Percentiles rank a stretch among this genome's conserved stretches.
Evolutionary conservation across 768 basidiomycete species (phyloP).

Genomic region (Mycena amicta): DNA sequence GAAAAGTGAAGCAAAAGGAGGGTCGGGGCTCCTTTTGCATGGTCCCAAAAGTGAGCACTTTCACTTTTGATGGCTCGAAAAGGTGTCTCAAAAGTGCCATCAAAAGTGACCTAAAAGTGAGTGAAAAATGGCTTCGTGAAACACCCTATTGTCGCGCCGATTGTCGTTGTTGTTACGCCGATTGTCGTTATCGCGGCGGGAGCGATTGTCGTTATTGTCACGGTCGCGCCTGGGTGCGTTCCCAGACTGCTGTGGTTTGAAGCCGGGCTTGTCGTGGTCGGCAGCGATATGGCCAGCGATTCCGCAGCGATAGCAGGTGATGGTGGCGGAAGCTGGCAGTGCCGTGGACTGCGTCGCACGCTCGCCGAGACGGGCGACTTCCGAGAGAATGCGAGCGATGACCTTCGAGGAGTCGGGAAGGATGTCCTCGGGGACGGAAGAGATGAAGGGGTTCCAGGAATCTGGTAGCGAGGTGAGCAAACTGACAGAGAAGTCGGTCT

Average conservation of each 20-base stretch:
- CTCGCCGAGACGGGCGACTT: neutral
- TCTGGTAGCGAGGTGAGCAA: constrained; percentile 27
- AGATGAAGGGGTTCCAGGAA: constrained; percentile 14
- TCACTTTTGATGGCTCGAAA: neutral
- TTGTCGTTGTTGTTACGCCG: too few relatives aligned
- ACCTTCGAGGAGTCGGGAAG: constrained; percentile 4
- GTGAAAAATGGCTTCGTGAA: neutral
- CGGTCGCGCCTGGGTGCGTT: too few relatives aligned
- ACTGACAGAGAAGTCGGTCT: constrained; percentile 26
- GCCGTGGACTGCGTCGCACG: neutral
- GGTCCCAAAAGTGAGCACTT: neutral
- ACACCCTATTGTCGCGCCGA: neutral
- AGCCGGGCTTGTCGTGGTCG: too few relatives aligned
- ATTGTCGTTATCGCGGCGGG: too few relatives aligned
- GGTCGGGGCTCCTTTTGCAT: neutral
- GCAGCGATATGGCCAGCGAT: too few relatives aligned
- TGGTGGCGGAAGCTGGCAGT: neutral
- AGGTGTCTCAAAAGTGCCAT: neutral
- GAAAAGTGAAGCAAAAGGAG: neutral
- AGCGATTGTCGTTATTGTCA: too few relatives aligned
- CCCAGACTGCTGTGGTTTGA: too few relatives aligned
- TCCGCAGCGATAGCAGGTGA: too few relatives aligned
- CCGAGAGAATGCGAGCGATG: constrained; percentile 9
- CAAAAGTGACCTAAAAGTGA: neutral
- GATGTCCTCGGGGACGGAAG: constrained; percentile 10